Evolutionary conservation across 2,329 filamentous ascomycete genomes (phyloP).

Genomic region (Rhynchosporium secalis): DNA sequence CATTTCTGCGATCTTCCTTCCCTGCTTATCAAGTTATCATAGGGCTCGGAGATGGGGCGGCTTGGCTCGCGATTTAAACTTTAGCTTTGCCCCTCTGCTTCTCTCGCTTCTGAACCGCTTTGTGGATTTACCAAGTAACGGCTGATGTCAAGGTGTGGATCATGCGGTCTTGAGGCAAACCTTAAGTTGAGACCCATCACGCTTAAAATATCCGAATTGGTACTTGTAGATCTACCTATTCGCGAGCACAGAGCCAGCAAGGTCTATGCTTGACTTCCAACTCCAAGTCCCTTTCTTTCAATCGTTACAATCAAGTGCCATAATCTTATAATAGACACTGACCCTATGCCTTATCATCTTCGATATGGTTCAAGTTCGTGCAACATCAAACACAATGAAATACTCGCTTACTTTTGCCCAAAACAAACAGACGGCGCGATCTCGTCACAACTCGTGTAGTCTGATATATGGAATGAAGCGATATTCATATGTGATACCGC

Average conservation of each 20-base stretch:
- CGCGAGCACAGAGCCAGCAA: neutral
- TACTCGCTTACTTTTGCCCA: constrained; percentile 3
- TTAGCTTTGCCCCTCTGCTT: neutral
- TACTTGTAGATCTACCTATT: constrained; percentile 2
- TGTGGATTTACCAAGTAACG: neutral
- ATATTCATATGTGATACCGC: neutral
- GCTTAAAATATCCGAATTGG: constrained; percentile 10
- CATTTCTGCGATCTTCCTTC: neutral
- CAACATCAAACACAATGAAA: constrained; percentile 3
- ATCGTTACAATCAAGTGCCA: neutral
- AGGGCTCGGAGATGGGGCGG: neutral
- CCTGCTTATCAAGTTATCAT: neutral
- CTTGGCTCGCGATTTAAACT: neutral
- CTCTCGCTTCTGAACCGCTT: neutral
- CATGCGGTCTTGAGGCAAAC: neutral
- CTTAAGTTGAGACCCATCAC: neutral
- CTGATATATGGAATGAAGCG: neutral
- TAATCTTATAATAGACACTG: constrained; percentile 10
- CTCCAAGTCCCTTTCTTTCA: neutral
- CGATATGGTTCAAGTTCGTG: constrained; percentile 1
- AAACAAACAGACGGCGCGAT: neutral
- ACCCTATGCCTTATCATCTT: constrained; percentile 5
- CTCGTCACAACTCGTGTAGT: neutral
- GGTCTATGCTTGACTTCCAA: constrained; percentile 3
- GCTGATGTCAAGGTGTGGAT: neutral